phyloP scores from a whole-genome alignment of 23 red algal genomes.

The Gracilaria gracilis region DNA sequence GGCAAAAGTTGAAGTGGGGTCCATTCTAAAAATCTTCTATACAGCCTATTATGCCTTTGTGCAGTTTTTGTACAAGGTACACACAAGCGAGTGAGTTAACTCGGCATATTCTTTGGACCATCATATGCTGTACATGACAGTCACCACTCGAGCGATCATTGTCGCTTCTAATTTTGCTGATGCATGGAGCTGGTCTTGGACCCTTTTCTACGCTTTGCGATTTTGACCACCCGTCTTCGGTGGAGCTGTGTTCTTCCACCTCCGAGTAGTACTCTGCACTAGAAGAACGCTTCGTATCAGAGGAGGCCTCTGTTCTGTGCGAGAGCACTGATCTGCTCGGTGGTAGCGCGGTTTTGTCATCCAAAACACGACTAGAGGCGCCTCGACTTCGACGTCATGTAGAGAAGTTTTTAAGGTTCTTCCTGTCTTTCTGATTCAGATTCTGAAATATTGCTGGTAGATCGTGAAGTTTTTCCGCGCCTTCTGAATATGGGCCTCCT shows the following conservation, averaged over 20 bases:
- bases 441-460: constrained; percentile 15
- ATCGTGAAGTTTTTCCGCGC: constrained; percentile 22
- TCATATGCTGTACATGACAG: neutral
- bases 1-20: constrained; percentile 79
- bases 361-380: neutral
- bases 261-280: constrained; percentile 40
- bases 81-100: neutral
- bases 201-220: neutral
- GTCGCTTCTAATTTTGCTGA: constrained; percentile 22
- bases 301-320: constrained; percentile 1
- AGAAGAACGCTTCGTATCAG: constrained; percentile 14
- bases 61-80: constrained; percentile 36
- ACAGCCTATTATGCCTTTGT: constrained; percentile 9
- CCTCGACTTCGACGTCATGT: neutral
- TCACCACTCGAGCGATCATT: constrained; percentile 21
- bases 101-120: neutral
- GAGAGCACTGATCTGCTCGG: constrained; percentile 9
- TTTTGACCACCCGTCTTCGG: constrained; percentile 42
- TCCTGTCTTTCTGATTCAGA: neutral
- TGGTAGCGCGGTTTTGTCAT: neutral
- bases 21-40: constrained; percentile 40
- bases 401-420: neutral
- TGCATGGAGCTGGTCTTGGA: neutral
- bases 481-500: constrained; percentile 47
- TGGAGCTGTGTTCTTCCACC: constrained; percentile 43